phyloP scores from a whole-genome alignment of 2,329 filamentous ascomycete genomes.

The Neurospora sp. region DNA sequence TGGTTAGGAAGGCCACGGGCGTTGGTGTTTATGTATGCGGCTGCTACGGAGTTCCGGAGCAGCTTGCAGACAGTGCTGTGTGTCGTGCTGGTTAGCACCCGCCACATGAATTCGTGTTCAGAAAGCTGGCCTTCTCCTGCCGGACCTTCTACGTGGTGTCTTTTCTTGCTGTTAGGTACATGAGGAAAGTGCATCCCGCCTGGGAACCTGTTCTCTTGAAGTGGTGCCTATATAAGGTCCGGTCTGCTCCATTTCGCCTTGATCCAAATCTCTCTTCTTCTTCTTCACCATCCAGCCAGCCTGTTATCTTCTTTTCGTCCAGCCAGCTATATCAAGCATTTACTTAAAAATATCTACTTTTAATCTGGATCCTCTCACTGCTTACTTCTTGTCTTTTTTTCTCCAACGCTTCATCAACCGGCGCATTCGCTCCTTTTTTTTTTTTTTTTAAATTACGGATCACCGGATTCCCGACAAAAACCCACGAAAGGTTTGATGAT shows the following conservation, averaged over 20 bases:
- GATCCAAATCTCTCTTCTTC: background rate
- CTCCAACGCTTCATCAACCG: background rate
- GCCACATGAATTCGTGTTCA: background rate
- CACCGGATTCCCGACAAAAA: too few relatives aligned
- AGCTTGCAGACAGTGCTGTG: background rate
- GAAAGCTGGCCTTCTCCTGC: background rate
- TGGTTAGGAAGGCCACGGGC: background rate
- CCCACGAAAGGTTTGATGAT: background rate
- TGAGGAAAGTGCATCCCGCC: background rate
- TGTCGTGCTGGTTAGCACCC: background rate
- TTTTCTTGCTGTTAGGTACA: background rate
- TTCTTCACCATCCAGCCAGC: background rate
- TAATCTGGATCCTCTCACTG: background rate
- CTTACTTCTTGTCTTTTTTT: background rate
- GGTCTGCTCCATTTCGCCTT: background rate
- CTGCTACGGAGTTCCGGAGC: background rate
- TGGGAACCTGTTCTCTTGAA: background rate
- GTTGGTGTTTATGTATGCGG: background rate
- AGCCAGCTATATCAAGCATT: background rate
- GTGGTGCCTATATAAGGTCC: background rate
- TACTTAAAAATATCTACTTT: background rate
- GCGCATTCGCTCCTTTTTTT: background rate
- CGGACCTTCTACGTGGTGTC: background rate
- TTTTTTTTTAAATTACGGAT: background rate
- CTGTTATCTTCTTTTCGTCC: background rate